Base-by-base conservation (phyloP, 306 rosid species). In the Vigna hirtella region DNA sequence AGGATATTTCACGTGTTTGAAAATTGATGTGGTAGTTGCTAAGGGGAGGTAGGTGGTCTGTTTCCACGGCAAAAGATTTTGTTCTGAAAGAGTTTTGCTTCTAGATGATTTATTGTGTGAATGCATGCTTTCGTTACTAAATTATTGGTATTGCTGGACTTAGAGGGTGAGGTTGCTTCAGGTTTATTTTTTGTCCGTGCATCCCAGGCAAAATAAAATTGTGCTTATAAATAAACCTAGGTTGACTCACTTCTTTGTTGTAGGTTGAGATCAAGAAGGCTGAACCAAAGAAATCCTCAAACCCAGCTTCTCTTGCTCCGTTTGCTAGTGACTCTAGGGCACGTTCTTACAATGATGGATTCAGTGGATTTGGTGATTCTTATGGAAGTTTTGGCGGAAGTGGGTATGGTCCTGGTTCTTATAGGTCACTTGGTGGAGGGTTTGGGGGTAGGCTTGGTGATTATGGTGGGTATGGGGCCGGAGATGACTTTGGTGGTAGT, bases 191-290 rank as follows among this genome's bases (percentile, higher is more conserved):
- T 81, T 75, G 70, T 75, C 74, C 79, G 74, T 78, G 45, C 83
- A 61, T 83, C 82, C 72, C 68, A 73, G 91, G 89, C 73, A 45
- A 51, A 51, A 63, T 32, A 8, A 56, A 42, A 77, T 79, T 85
- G 57, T 88, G 18, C 72, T 83, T 64, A 52, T 64, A 38, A 68
- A 85, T 73, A 77, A 81, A 74, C 48, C 85, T 94, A 89, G 98
- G 97, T 94, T 94, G 88, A 94, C 91, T 84, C 73, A 81, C 93
- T 87, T 92, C 95, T 94, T 88, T 94, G 87, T 92, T 94, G 98
- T 94, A 94, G 98, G 98, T 94, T 96, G 98, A 94, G 95, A 89
- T 94, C 97, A 94, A 94, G 95, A 94, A 94, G 89, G 98, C 97
- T 78, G 98, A 92, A 91, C 97, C 98, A 87, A 92, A 89, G 95